Evolutionary conservation across 768 basidiomycete genomes (phyloP), one percentile per base, ranked within the genome.

Genomic region (Kwoniella europaea): DNA sequence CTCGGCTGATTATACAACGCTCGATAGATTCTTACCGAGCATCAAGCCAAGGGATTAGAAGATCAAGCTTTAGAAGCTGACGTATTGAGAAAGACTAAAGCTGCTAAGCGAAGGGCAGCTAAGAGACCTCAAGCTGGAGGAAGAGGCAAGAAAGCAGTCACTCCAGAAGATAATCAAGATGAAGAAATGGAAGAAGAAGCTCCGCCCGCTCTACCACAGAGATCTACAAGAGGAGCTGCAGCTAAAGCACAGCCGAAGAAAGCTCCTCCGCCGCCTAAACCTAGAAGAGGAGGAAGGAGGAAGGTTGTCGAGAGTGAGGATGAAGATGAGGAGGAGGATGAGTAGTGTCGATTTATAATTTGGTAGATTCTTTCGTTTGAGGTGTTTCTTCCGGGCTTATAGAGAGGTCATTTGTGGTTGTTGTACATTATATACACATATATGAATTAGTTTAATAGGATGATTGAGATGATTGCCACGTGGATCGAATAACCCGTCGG

Each of bases 1-100:
- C 44, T 60, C 22, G 29, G 35, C 41, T n/a, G 10, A 10, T 20
- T 27, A n/a, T 56, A 42, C 60, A 20, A 63, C 63, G 53, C 63
- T 65, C 10, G 46, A 16, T 71, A 94, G 93, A 94, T 94, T 41
- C 86, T 98, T 6, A 90, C 92, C 20, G 91, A 93, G 74, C 88
- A 92, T 79, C 89, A 88, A 71, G 86, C 87, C 3, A 92, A 96
- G 83, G 97, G 97, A 3, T 89, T 90, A 71, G 95, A 96, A 82
- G 95, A 98, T 74, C 90, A 94, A 69, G 94, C 90, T 22, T 87
- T 97, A 24, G 92, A 95, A 85, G 91, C 91, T 75, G 89, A 92
- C 41, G 93, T 92, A 15, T 87, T 91, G 78, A 89, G 89, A 68
- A 94, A 93, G 86, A 92, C 88, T 63, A 88, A 91, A 64, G 91